Conservation (phyloP, 768 basidiomycete species). For the Rhodotorula toruloides region DNA sequence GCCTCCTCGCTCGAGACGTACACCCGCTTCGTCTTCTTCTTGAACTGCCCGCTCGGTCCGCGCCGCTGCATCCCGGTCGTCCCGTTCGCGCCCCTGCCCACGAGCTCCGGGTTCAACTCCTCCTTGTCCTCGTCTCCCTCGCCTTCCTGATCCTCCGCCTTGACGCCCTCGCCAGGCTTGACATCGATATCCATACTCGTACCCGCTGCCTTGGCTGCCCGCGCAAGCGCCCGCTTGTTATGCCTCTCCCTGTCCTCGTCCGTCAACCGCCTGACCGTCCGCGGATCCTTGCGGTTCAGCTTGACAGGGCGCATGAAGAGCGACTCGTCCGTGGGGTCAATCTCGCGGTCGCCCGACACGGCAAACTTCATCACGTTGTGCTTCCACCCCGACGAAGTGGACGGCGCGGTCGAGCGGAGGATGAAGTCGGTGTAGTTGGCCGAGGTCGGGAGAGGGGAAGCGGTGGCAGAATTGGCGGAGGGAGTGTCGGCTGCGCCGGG, state of each 20-base stretch:
- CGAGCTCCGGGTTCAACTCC: conserved; percentile 25
- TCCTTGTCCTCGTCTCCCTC: conserved; percentile 10
- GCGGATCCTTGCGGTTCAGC: conserved; percentile 77
- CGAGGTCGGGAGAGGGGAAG: conserved; percentile 5
- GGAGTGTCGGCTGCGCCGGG: background rate
- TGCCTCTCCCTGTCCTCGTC: conserved; percentile 32
- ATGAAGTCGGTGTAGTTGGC: conserved; percentile 18
- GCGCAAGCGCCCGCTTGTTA: conserved; percentile 16
- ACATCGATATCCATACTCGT: conserved; percentile 17
- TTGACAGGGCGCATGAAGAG: conserved; percentile 71
- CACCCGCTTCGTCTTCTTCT: conserved; percentile 77
- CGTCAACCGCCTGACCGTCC: conserved; percentile 42
- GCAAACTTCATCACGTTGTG: conserved; percentile 92
- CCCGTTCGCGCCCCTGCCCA: conserved; percentile 32
- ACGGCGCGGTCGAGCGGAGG: conserved; percentile 16
- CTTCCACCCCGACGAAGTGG: conserved; percentile 59
- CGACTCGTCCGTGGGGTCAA: conserved; percentile 62
- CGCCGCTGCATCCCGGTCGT: background rate
- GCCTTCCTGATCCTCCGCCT: conserved; percentile 7
- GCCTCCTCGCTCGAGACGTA: conserved; percentile 73
- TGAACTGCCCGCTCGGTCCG: conserved; percentile 49
- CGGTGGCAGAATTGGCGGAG: background rate
- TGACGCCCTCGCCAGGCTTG: conserved; percentile 2
- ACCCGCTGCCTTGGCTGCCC: conserved; percentile 1
- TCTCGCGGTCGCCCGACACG: conserved; percentile 49